Evolutionary conservation across 306 rosid genomes (phyloP), one percentile per base, ranked within the genome.

Genomic region (Aeschynomene evenia): DNA sequence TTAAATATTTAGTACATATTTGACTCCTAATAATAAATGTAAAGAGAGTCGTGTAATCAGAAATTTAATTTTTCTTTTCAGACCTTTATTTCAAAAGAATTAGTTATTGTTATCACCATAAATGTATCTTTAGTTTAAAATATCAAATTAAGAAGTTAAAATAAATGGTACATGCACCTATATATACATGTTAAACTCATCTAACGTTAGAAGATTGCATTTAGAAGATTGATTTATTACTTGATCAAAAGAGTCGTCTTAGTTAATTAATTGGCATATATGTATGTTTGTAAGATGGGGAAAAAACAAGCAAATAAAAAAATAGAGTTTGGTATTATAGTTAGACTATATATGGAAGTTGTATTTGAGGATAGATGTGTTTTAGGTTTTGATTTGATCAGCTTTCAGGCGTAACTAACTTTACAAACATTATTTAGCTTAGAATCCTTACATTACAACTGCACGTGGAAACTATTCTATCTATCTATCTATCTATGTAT

Each of bases 331-430:
- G 81, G 72, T 70, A 45, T 69, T 77, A 4, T 70, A 42, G 81
- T 77, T 77, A 62, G 72, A 70, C 81, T 70, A 70, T 29, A 68
- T 15, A 24, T 18, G 70, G 75, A 75, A 57, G 79, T 14, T 76
- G 61, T 42, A 51, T 0, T n/a, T 13, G 49, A 66, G 20, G 49
- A 26, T 13, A 33, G 63, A 69, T 76, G 62, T 61, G 81, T 63
- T 70, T 77, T 54, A 70, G 77, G 73, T 63, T 63, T 77, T 50
- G 68, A 53, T 77, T 77, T 54, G 62, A 70, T 70, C 56, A 63
- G 55, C 28, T 63, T 77, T 77, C 13, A 31, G 77, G 40, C 62
- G 34, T 77, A 77, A 77, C 81, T 77, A 77, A 77, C 81, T 40
- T 40, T n/a, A n/a, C n/a, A n/a, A n/a, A 24, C 48, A 70, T 77